These are phyloP conservation scores for Phytophthora multivora DNA, from an alignment of 352 stramenopile genomes.

Conservation along the genomic window DNA sequence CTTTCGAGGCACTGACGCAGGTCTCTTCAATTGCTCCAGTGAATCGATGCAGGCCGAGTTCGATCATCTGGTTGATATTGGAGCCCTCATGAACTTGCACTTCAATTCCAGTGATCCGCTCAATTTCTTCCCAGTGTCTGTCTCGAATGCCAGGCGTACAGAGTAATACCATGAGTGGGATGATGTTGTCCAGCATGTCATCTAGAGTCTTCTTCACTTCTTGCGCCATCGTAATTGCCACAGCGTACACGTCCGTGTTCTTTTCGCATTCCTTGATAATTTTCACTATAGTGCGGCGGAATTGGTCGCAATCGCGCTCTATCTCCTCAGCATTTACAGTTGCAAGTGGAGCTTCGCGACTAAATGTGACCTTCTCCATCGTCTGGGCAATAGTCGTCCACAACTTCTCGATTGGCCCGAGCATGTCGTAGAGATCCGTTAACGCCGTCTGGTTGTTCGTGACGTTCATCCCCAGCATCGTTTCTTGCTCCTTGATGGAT, in stretches of 20 bases:
- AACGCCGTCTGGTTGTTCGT: constrained; percentile 84
- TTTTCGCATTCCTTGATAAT: constrained; percentile 93
- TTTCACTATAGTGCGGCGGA: constrained; percentile 87
- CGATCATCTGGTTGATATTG: constrained; percentile 92
- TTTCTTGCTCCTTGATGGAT: constrained; percentile 89
- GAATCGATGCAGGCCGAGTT: constrained; percentile 86
- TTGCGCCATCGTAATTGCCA: constrained; percentile 79
- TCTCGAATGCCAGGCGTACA: constrained; percentile 92
- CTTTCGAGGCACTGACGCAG: constrained; percentile 93
- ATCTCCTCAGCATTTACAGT: constrained; percentile 87
- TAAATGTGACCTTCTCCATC: constrained; percentile 80
- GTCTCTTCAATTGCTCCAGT: constrained; percentile 92
- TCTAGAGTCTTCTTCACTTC: constrained; percentile 85
- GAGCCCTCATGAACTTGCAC: constrained; percentile 91
- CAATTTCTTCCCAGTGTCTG: constrained; percentile 94
- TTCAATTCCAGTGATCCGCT: constrained; percentile 84
- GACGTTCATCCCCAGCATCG: constrained; percentile 80
- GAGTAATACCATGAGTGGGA: constrained; percentile 92
- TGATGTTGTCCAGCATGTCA: constrained; percentile 88
- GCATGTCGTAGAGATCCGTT: constrained; percentile 75
- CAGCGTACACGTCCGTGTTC: constrained; percentile 82
- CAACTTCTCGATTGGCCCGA: constrained; percentile 87
- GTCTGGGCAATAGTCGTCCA: constrained; percentile 85
- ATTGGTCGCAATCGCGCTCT: constrained; percentile 87
- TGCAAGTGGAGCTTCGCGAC: constrained; percentile 61